Base-by-base conservation (phyloP, 2,329 filamentous ascomycete species). In the Trichoderma cornu-damae region DNA sequence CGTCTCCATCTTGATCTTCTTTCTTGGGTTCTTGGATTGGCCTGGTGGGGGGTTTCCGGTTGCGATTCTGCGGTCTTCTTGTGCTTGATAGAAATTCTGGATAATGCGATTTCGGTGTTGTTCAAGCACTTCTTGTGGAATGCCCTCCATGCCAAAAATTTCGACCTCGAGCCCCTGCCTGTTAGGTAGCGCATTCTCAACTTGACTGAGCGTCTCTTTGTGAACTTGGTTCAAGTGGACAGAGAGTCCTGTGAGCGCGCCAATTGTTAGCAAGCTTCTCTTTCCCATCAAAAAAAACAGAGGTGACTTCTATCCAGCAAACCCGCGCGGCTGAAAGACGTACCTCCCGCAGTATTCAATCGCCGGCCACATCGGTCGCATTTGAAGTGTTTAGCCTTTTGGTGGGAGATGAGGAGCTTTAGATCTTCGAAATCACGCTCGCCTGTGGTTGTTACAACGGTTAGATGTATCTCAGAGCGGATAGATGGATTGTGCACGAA, bases 381-480 rank as follows among this genome's bases (percentile, higher is more conserved):
- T 74, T 96, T 96, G 80, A 96, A 97, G 73, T 99, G 94, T 75
- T 97, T 97, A n/a, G 93, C 92, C 72, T 96, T 97, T 70, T 97
- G 94, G 73, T 99, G 94, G 58, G 89, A 92, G 65, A 96, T 95
- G 62, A 99, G 85, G 65, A 97, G 91, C 78, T 96, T 96, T 46
- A 96, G 74, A 72, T 99, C 94, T 72, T 97, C 92, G 71, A 97
- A 99, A 75, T 97, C 93, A 76, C 93, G 89, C 75, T 99, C 94
- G 74, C 83, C 83, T 86, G 56, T 53, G 14, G 14, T 8, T 28
- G 12, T 6, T 40, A 58, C 16, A 34, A 24, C 30, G 6, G 24
- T 62, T 66, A 67, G 70, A 69, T n/a, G 34, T 18, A 7, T 8
- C 16, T 12, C 16, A 11, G 22, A 26, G 35, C 24, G 22, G 18